Conservation (phyloP, 2,329 filamentous ascomycete genomes). For the Dryadomyces quercivorus region DNA sequence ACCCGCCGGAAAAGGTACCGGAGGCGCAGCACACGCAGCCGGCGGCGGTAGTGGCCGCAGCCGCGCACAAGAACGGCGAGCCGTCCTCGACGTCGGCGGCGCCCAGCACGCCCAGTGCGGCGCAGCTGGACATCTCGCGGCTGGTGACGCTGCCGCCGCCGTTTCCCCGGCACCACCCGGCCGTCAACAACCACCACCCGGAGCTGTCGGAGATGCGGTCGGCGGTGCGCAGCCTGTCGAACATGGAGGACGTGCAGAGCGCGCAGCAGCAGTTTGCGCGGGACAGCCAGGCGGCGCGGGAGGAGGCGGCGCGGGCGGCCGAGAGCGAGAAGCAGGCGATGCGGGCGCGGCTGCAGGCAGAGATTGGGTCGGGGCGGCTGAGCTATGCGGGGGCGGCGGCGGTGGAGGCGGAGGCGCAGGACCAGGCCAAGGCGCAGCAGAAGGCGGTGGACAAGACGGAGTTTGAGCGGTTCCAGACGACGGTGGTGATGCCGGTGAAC, state of each 20-base stretch:
- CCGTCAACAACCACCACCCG: slow-evolving; percentile 91
- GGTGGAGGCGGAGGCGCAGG: slow-evolving; percentile 63
- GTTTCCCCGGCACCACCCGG: slow-evolving; percentile 88
- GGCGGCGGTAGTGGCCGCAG: too few species aligned
- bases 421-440: slow-evolving; percentile 55
- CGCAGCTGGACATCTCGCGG: slow-evolving; percentile 73
- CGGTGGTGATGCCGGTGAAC: slow-evolving; percentile 75
- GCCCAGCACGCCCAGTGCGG: slow-evolving; percentile 32
- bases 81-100: slow-evolving; percentile 8
- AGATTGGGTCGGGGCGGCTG: slow-evolving; percentile 67
- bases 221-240: slow-evolving; percentile 59
- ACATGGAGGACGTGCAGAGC: slow-evolving; percentile 58
- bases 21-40: slow-evolving; percentile 26
- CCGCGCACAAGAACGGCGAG: neutral
- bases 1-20: slow-evolving; percentile 46
- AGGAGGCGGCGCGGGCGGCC: slow-evolving; percentile 39
- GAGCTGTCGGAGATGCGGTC: slow-evolving; percentile 68
- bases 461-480: slow-evolving; percentile 74
- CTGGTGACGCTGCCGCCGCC: slow-evolving; percentile 87
- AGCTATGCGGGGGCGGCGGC: slow-evolving; percentile 72
- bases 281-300: slow-evolving; percentile 44
- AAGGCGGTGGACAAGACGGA: slow-evolving; percentile 66
- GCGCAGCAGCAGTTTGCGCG: slow-evolving; percentile 51
- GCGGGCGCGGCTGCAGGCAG: slow-evolving; percentile 62
- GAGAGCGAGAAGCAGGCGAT: slow-evolving; percentile 49